phyloP scores from a whole-genome alignment of 2,329 filamentous ascomycete species.

The Monilinia fructicola region DNA sequence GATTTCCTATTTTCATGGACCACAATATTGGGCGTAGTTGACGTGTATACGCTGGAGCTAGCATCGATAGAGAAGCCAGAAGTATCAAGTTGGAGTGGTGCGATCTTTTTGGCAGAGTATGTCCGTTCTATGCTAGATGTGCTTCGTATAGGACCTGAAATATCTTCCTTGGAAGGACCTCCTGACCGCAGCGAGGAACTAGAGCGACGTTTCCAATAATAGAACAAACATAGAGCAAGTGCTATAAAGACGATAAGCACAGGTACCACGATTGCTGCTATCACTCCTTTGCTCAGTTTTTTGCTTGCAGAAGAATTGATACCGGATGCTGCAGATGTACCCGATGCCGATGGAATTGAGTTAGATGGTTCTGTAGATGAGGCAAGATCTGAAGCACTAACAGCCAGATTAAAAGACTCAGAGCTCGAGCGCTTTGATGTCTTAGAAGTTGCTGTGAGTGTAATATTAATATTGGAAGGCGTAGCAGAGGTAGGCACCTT shows the following conservation, averaged over 20 bases:
- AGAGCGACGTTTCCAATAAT: constrained; percentile 28
- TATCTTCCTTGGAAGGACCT: constrained; percentile 30
- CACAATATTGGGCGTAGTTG: constrained; percentile 8
- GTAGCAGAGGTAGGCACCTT: constrained; percentile 30
- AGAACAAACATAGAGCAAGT: constrained; percentile 31
- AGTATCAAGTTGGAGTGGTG: constrained; percentile 33
- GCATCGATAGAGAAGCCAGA: constrained; percentile 29
- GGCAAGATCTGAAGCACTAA: constrained; percentile 14
- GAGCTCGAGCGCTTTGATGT: constrained; percentile 25
- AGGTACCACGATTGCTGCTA: constrained; percentile 35
- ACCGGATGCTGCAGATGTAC: constrained; percentile 18
- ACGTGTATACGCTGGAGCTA: constrained; percentile 19
- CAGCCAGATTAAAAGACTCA: constrained; percentile 32
- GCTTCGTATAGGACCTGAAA: constrained; percentile 32
- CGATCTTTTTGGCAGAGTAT: constrained; percentile 26
- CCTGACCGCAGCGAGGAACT: constrained; percentile 21
- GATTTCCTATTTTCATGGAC: constrained; percentile 16
- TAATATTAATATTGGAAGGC: constrained; percentile 29
- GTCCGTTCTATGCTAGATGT: constrained; percentile 27
- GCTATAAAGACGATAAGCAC: constrained; percentile 27
- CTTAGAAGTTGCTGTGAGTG: constrained; percentile 34
- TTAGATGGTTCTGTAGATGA: constrained; percentile 11
- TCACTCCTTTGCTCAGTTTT: constrained; percentile 27
- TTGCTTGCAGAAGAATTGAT: not conserved
- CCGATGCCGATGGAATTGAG: constrained; percentile 21